These are phyloP conservation scores for Trifolium subterraneum DNA, from an alignment of 306 rosid species.

Conservation along the genomic window DNA sequence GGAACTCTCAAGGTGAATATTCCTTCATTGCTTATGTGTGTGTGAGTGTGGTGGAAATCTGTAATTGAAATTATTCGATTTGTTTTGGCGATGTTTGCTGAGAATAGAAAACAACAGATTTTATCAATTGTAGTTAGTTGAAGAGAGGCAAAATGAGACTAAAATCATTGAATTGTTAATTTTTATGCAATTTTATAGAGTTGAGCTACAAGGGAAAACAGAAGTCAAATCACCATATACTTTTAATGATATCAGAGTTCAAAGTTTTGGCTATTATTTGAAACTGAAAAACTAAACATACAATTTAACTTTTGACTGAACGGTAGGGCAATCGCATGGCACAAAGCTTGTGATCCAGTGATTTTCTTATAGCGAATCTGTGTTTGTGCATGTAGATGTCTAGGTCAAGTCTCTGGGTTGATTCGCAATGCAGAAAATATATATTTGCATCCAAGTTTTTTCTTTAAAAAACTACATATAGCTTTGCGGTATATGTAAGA, in stretches of 20 bases:
- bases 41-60: background rate
- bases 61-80: background rate
- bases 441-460: background rate
- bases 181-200: background rate
- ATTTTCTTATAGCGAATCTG: too few species aligned
- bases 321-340: too few species aligned
- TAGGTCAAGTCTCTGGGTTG: background rate
- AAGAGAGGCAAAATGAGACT: background rate
- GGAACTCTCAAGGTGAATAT: constrained; percentile 53
- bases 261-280: background rate
- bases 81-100: background rate
- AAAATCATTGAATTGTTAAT: background rate
- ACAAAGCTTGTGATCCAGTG: background rate
- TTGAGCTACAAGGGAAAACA: background rate
- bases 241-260: background rate
- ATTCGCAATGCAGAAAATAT: background rate
- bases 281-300: background rate
- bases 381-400: background rate
- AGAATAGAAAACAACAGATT: background rate
- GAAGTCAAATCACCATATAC: background rate
- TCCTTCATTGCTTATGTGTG: background rate
- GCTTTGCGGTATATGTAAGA: background rate
- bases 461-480: background rate
- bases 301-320: background rate
- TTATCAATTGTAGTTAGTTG: background rate